A percentile compares a stretch with the other conserved stretches of the same genome.
phyloP scores from a whole-genome alignment of 768 basidiomycete species.

The Hygrocybe punicea region DNA sequence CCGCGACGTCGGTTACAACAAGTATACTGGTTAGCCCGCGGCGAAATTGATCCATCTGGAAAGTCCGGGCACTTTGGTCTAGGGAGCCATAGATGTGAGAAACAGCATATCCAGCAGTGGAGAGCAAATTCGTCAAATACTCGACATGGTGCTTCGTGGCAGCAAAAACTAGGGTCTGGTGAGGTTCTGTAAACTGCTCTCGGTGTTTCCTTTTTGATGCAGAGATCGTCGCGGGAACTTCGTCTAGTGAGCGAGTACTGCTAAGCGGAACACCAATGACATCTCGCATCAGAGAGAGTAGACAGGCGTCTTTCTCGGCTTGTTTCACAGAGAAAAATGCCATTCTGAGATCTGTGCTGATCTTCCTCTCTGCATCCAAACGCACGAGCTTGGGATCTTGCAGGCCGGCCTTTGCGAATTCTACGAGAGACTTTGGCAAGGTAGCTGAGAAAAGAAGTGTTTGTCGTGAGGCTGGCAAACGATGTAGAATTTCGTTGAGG shows the following conservation, averaged over 20 bases:
- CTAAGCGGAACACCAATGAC: constrained; percentile 78
- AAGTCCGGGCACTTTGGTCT: constrained; percentile 84
- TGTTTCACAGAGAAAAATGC: constrained; percentile 92
- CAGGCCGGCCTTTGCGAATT: constrained; percentile 97
- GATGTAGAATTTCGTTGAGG: constrained; percentile 85
- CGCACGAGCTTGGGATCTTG: constrained; percentile 92
- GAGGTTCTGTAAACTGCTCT: constrained; percentile 58
- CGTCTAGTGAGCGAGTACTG: constrained; percentile 26
- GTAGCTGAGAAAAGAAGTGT: constrained; percentile 96
- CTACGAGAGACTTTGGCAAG: constrained; percentile 90
- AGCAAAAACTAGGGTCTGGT: constrained; percentile 92
- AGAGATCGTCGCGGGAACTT: constrained; percentile 38
- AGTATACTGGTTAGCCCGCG: constrained; percentile 74
- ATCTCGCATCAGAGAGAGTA: constrained; percentile 80
- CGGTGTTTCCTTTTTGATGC: constrained; percentile 53
- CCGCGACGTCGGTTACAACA: constrained; percentile 97
- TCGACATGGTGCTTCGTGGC: constrained; percentile 99
- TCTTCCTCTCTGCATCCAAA: constrained; percentile 94
- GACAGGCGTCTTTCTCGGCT: constrained; percentile 89
- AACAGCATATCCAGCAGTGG: constrained; percentile 78
- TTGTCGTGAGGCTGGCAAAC: constrained; percentile 82
- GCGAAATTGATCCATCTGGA: constrained; percentile 90
- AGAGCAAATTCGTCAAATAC: constrained; percentile 77
- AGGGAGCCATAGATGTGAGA: constrained; percentile 96
- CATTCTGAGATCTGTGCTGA: constrained; percentile 90